Conservation (phyloP, 2,329 filamentous ascomycete species). For the Verticillium nonalfalfae region DNA sequence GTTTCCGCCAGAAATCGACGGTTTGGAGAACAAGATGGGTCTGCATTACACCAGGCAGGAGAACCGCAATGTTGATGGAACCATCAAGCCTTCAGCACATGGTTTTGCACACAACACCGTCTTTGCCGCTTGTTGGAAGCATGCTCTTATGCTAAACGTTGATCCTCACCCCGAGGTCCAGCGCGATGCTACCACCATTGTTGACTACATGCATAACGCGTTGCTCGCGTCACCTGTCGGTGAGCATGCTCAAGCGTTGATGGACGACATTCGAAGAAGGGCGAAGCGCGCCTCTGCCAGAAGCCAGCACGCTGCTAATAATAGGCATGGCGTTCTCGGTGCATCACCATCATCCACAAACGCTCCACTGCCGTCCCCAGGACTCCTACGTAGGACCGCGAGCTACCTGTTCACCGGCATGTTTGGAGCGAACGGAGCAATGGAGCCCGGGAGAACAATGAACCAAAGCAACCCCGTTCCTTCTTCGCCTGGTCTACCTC, state of each 20-base stretch:
- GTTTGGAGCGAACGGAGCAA: conserved; percentile 24
- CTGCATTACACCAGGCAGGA: conserved; percentile 54
- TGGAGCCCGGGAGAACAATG: conserved; percentile 4
- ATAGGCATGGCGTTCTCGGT: conserved; percentile 25
- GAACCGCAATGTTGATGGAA: conserved; percentile 50
- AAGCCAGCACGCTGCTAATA: conserved; percentile 31
- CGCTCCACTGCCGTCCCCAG: conserved; percentile 43
- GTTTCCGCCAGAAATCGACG: conserved; percentile 48
- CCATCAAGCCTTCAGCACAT: conserved; percentile 48
- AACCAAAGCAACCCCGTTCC: conserved; percentile 7
- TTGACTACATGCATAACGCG: conserved; percentile 77
- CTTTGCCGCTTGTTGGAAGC: conserved; percentile 91
- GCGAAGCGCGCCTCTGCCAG: conserved; percentile 39
- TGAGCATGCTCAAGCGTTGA: conserved; percentile 60
- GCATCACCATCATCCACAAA: conserved; percentile 16
- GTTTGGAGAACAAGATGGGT: conserved; percentile 54
- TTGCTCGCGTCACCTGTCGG: conserved; percentile 74
- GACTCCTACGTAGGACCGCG: conserved; percentile 56
- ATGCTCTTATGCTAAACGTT: conserved; percentile 81
- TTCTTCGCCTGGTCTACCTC: conserved; percentile 25
- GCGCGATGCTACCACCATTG: conserved; percentile 73
- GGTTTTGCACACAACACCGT: conserved; percentile 79
- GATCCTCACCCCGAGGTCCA: conserved; percentile 94
- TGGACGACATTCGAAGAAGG: conserved; percentile 63
- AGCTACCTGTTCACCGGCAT: conserved; percentile 49